Conservation (phyloP, 768 basidiomycete genomes). For the Tephrocybe rancida region DNA sequence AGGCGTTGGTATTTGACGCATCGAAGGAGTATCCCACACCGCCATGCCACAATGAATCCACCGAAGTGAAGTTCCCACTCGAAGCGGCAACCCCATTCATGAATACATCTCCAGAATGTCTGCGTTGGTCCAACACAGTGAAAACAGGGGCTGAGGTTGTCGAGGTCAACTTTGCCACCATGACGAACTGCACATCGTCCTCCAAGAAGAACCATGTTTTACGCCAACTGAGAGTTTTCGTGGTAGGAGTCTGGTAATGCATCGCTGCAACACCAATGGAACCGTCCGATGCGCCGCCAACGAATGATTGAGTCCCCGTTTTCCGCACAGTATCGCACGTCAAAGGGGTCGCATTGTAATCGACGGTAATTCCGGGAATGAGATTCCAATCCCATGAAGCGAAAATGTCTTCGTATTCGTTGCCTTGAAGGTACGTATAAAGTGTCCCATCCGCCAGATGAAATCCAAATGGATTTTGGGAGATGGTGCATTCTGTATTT, state of each 20-base stretch:
- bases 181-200: conserved; percentile 65
- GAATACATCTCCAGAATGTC: conserved; percentile 42
- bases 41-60: conserved; percentile 61
- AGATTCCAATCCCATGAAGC: conserved; percentile 82
- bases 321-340: conserved; percentile 41
- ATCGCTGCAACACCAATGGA: conserved; percentile 59
- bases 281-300: conserved; percentile 68
- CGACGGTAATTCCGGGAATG: conserved; percentile 71
- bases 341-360: conserved; percentile 61
- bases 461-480: conserved; percentile 68
- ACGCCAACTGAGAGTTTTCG: conserved; percentile 57
- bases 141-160: conserved; percentile 49
- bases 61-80: conserved; percentile 16
- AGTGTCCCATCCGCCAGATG: conserved; percentile 69
- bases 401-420: conserved; percentile 75
- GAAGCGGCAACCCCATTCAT: conserved; percentile 37
- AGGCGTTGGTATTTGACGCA: conserved; percentile 30
- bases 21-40: conserved; percentile 62
- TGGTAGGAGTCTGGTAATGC: conserved; percentile 69
- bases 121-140: conserved; percentile 73
- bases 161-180: conserved; percentile 54
- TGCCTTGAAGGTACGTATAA: conserved; percentile 65
- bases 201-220: conserved; percentile 79
- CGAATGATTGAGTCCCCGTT: conserved; percentile 56
- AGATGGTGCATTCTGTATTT: conserved; percentile 68